Conservation (phyloP, 441 rosid species). For the Isatis lusitanica region DNA sequence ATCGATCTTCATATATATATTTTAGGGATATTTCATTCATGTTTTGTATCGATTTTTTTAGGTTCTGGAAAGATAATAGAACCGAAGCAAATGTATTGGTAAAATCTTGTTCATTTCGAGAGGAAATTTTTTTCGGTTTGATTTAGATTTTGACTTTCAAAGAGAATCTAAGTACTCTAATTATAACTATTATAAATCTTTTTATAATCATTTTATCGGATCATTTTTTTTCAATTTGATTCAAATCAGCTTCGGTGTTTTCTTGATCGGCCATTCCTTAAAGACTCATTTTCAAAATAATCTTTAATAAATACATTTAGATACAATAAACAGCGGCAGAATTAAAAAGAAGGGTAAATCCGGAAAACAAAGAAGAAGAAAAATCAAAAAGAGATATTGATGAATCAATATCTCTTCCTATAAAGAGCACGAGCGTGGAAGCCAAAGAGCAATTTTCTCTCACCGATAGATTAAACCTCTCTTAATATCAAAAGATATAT, state of each 20-base stretch:
- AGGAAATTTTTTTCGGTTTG: background rate
- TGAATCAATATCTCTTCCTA: background rate
- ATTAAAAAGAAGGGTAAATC: background rate
- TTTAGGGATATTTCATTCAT: background rate
- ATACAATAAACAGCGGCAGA: background rate
- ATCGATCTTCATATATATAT: background rate
- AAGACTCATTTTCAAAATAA: background rate
- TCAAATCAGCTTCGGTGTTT: background rate
- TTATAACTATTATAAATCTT: background rate
- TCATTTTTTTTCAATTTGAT: background rate
- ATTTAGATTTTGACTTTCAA: background rate
- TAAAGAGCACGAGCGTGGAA: slow-evolving; percentile 21
- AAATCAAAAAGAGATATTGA: background rate
- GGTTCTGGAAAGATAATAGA: no score
- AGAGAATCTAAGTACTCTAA: background rate
- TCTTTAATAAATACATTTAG: background rate
- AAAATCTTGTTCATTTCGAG: background rate
- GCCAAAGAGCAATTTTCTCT: slow-evolving; percentile 21
- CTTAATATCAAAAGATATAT: background rate
- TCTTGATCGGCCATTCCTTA: background rate
- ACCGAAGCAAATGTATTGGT: background rate
- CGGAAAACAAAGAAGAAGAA: background rate
- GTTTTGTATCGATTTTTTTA: background rate
- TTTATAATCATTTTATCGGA: background rate
- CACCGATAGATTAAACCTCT: background rate